phyloP scores from a whole-genome alignment of 2,329 filamentous ascomycete species.

The Arachnopeziza araneosa region DNA sequence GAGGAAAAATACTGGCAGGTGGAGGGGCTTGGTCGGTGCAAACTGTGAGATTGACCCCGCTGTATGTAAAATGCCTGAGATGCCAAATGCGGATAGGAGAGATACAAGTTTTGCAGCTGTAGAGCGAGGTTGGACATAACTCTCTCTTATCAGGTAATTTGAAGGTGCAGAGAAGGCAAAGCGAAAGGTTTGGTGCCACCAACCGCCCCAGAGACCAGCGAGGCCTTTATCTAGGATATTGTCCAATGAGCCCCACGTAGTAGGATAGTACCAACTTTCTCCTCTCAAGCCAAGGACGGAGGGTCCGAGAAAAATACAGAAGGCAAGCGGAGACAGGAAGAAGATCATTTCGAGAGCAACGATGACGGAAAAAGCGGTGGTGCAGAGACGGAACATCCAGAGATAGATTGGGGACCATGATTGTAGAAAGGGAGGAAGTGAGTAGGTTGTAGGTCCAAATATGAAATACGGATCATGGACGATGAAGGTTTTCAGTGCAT shows the following conservation, averaged over 20 bases:
- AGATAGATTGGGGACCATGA: conserved; percentile 41
- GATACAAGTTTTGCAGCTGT: conserved; percentile 32
- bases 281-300: conserved; percentile 49
- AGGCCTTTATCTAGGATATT: conserved; percentile 64
- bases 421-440: conserved; percentile 40
- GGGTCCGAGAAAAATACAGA: conserved; percentile 43
- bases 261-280: conserved; percentile 56
- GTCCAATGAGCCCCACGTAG: conserved; percentile 48
- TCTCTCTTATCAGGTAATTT: conserved; percentile 38
- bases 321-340: conserved; percentile 51
- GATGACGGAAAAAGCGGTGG: conserved; percentile 53
- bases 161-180: conserved; percentile 61
- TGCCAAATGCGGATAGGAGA: conserved; percentile 51
- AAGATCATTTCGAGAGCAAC: conserved; percentile 57
- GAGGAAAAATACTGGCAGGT: conserved; percentile 64
- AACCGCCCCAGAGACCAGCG: conserved; percentile 74
- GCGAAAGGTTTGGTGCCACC: conserved; percentile 91
- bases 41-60: conserved; percentile 63
- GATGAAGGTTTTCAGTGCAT: conserved; percentile 62
- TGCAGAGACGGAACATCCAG: conserved; percentile 48
- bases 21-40: conserved; percentile 45
- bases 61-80: conserved; percentile 66
- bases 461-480: conserved; percentile 76
- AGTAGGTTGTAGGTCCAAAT: conserved; percentile 40
- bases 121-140: conserved; percentile 35